Evolutionary conservation across 202 grass and related monocot species (phyloP), one percentile per base, ranked within the genome.

Genomic region (Hordeum pubiflorum): DNA sequence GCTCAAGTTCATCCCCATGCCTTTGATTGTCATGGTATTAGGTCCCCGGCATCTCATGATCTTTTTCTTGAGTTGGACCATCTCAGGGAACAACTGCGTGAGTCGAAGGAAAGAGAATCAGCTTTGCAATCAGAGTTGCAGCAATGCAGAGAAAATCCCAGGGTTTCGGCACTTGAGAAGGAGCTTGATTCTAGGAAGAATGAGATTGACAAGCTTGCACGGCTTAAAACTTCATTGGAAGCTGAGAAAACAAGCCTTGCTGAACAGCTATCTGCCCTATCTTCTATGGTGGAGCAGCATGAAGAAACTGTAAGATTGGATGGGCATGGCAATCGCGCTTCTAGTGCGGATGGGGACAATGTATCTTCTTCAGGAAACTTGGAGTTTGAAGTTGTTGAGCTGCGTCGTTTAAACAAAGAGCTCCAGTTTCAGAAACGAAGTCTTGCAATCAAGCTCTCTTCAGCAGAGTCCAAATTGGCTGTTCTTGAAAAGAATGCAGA

Each of bases 381-480:
- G 79, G 96, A 98, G 69, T 74, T 95, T 40, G 89, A 98, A 84
- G 92, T 95, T 83, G 77, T 95, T 69, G 87, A 98, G 87, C 57
- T 98, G 52, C 92, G 90, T 12, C 83, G 90, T 24, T 86, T 98
- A 72, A 98, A 94, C 79, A 98, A 98, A 70, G 96, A 98, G 58
- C 89, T 98, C 63, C 96, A 98, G 68, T 92, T 98, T 91, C 84
- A 98, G 64, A 98, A 91, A 80, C 82, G 92, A 87, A 98, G 88
- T 75, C 84, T 98, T 55, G 86, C 90, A 36, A 92, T 93, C 61
- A 85, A 88, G 74, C 93, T 98, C 52, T 87, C 96, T 79, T 98
- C 88, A 38, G 92, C 89, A 74, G 96, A 98, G 85, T 98, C 96
- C 75, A 92, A 93, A 71, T 86, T 98, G 77, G 78, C 90, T 64